Evolutionary conservation across 176 grass and related monocot genomes (phyloP).

Genomic region (Eragrostis curvula): DNA sequence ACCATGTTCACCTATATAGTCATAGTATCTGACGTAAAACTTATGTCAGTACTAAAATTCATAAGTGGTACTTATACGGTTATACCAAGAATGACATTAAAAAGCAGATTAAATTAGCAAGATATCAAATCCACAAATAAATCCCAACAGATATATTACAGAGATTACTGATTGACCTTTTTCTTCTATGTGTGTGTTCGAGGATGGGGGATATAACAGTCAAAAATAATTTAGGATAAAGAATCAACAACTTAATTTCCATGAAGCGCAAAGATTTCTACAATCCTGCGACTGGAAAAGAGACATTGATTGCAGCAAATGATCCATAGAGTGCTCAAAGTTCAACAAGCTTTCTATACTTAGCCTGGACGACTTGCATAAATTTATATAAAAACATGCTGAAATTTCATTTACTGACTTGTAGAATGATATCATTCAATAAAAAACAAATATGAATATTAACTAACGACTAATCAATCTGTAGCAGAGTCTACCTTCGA

Average conservation of each 20-base stretch:
- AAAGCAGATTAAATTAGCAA: background rate
- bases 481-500: slow-evolving; percentile 65
- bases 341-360: background rate
- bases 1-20: slow-evolving; percentile 73
- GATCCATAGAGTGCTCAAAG: background rate
- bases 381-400: background rate
- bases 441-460: slow-evolving; percentile 22
- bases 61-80: background rate
- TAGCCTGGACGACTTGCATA: background rate
- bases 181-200: background rate
- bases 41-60: background rate
- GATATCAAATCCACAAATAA: background rate
- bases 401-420: background rate
- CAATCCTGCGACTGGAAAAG: background rate
- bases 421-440: slow-evolving; percentile 17
- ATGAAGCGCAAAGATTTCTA: background rate
- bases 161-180: background rate
- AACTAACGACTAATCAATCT: slow-evolving; percentile 9
- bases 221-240: background rate
- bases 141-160: slow-evolving; percentile 18
- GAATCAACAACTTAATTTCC: background rate
- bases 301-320: background rate
- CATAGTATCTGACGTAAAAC: slow-evolving; percentile 68
- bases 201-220: background rate
- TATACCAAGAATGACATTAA: background rate